Percentiles rank a stretch among this genome's conserved stretches.
Conservation (phyloP, 441 rosid genomes). For the Melastoma candidum region DNA sequence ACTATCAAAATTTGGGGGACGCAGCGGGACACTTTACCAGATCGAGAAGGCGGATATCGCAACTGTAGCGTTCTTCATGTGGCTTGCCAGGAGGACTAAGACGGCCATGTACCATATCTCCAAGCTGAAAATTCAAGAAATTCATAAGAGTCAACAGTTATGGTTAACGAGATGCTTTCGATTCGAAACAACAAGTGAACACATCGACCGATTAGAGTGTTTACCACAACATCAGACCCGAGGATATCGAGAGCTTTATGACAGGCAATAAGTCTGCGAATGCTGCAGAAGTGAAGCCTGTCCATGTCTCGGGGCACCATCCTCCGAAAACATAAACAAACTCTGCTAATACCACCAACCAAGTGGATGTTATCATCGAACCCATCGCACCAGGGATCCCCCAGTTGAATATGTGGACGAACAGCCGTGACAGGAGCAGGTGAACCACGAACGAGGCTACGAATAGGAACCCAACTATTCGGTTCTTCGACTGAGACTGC, state of each 20-base stretch:
- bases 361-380: slow-evolving; percentile 33
- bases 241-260: slow-evolving; percentile 57
- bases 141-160: no score
- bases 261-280: slow-evolving; percentile 40
- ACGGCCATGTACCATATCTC: slow-evolving; percentile 50
- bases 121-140: slow-evolving; percentile 22
- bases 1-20: not conserved
- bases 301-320: slow-evolving; percentile 67
- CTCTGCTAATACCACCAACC: slow-evolving; percentile 33
- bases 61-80: slow-evolving; percentile 38
- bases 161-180: no score
- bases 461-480: slow-evolving; percentile 36
- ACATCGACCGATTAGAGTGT: not conserved
- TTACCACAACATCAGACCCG: slow-evolving; percentile 69
- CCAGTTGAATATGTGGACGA: slow-evolving; percentile 31
- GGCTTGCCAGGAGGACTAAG: slow-evolving; percentile 41
- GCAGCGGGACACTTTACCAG: slow-evolving; percentile 26
- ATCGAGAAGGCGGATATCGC: slow-evolving; percentile 46
- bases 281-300: slow-evolving; percentile 46
- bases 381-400: slow-evolving; percentile 60
- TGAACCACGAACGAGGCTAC: slow-evolving; percentile 28
- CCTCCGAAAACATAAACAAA: slow-evolving; percentile 54
- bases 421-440: slow-evolving; percentile 40
- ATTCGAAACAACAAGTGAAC: no score
- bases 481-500: slow-evolving; percentile 55